Evolutionary conservation across 306 rosid genomes (phyloP).

Genomic region (Prunus persica): Prunus_persica_NCBIv2 NC_034013.1:10896001-10896500

Average conservation of each 20-base stretch:
- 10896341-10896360: neutral
- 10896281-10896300: slow-evolving; percentile 93
- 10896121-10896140: neutral
- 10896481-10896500: neutral
- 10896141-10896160: neutral
- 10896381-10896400: neutral
- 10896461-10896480: neutral
- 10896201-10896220: slow-evolving; percentile 89
- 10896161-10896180: slow-evolving; percentile 18
- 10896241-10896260: slow-evolving; percentile 85
- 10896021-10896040: neutral
- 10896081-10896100: neutral
- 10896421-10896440: neutral
- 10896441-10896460: neutral
- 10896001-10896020: neutral
- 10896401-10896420: neutral
- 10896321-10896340: slow-evolving; percentile 98
- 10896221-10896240: slow-evolving; percentile 70
- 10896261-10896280: slow-evolving; percentile 97
- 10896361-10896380: neutral
- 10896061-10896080: neutral
- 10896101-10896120: neutral
- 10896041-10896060: neutral
- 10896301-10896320: slow-evolving; percentile 94
- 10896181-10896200: slow-evolving; percentile 84